These are phyloP conservation scores for Globisporangium solare DNA, from an alignment of 352 stramenopile species.

Conservation along the genomic window DNA sequence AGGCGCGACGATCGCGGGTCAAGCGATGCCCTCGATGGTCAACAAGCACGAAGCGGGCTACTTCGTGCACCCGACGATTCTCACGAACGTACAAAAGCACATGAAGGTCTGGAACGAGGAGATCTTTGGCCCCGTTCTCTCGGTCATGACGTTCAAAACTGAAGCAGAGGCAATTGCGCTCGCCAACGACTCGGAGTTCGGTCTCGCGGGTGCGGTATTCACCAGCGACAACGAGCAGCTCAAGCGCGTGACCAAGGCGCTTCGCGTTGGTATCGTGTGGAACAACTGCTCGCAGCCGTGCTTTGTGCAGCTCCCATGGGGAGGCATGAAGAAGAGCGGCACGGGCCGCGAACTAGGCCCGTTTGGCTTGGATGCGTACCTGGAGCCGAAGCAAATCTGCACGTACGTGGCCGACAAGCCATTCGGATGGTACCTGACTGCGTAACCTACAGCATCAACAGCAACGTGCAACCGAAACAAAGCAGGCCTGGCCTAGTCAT, in stretches of 20 bases:
- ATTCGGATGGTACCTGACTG: constrained; percentile 54
- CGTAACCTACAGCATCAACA: constrained; percentile 9
- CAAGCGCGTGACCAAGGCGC: constrained; percentile 46
- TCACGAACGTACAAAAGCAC: constrained; percentile 51
- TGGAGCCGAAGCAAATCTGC: constrained; percentile 72
- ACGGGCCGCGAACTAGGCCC: constrained; percentile 66
- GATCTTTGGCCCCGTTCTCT: constrained; percentile 89
- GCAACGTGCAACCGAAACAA: background rate
- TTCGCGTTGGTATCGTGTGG: constrained; percentile 60
- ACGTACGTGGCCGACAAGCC: constrained; percentile 64
- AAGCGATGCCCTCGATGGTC: constrained; percentile 22
- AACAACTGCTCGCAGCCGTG: constrained; percentile 64
- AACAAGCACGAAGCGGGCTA: constrained; percentile 35
- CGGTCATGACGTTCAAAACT: constrained; percentile 81
- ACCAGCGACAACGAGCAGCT: constrained; percentile 44
- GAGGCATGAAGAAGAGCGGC: constrained; percentile 82
- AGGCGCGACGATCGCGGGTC: constrained; percentile 39
- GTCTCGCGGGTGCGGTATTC: constrained; percentile 72
- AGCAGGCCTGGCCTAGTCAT: no score
- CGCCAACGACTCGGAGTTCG: constrained; percentile 75
- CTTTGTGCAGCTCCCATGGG: constrained; percentile 70
- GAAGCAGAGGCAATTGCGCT: constrained; percentile 75
- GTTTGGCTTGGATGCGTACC: constrained; percentile 56
- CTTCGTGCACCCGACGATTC: constrained; percentile 73
- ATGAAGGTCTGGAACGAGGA: constrained; percentile 84